Conservation (phyloP, 441 rosid species). For the Adansonia madagascariensis region DNA sequence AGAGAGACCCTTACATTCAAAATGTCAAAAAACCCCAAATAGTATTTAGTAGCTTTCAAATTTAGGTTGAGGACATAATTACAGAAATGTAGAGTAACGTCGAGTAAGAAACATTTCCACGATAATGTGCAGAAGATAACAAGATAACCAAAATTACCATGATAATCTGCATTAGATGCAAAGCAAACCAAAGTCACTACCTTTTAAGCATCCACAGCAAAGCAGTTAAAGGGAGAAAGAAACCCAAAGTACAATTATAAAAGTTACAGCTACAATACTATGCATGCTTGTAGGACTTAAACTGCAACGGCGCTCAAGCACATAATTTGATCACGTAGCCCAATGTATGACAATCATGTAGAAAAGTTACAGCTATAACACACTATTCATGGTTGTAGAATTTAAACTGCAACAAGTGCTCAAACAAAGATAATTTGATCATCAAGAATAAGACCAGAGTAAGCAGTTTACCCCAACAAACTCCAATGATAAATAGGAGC, state of each 20-base stretch:
- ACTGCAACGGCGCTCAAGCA: not conserved
- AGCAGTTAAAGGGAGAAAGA: conserved; percentile 8
- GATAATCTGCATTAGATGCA: not conserved
- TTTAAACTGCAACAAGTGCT: not conserved
- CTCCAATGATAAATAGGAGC: not conserved
- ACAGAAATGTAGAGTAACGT: not conserved
- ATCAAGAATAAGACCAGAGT: conserved; percentile 11
- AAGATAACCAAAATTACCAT: conserved; percentile 4
- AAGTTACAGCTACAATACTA: not conserved
- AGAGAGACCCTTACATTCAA: not conserved
- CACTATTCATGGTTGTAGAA: not conserved
- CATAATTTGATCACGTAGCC: not conserved
- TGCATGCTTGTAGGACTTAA: conserved; percentile 6
- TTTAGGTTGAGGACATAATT: not conserved
- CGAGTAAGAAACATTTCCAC: not conserved
- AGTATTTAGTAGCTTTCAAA: not conserved
- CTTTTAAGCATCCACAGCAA: not conserved
- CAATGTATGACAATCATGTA: not conserved
- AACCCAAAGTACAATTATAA: not conserved
- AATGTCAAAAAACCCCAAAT: not conserved
- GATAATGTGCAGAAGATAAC: not conserved
- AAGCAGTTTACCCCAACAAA: conserved; percentile 12
- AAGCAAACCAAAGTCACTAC: conserved; percentile 7
- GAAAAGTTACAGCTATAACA: conserved; percentile 1
- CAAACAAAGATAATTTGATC: conserved; percentile 11